Percentiles rank a stretch among this genome's conserved stretches.
phyloP scores from a whole-genome alignment of 345 rosid genomes.

The Ricinus communis region DNA sequence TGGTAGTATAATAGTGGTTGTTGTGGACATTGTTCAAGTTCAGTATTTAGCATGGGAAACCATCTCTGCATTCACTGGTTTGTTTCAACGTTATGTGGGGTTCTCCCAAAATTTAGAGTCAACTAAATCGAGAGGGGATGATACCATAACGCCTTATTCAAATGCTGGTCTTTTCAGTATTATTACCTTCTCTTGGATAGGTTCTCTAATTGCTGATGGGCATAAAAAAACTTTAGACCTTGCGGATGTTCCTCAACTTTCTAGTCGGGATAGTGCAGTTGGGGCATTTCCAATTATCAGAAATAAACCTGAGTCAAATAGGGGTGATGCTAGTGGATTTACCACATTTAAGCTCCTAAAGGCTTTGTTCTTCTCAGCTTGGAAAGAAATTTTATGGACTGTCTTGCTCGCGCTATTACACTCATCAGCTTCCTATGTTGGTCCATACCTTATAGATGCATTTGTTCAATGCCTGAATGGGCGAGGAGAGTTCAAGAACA shows the following conservation, averaged over 20 bases:
- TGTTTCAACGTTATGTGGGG: conserved; percentile 53
- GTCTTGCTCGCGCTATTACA: conserved; percentile 15
- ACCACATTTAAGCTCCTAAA: conserved; percentile 26
- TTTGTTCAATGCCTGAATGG: conserved; percentile 38
- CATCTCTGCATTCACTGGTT: conserved; percentile 42
- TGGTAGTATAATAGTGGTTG: too few relatives aligned
- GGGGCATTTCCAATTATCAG: conserved; percentile 18
- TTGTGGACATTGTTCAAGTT: conserved; percentile 40
- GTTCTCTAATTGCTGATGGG: conserved; percentile 23
- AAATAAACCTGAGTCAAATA: conserved; percentile 13
- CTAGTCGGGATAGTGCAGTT: conserved; percentile 20
- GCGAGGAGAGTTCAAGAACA: conserved; percentile 14
- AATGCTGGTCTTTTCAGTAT: conserved; percentile 32
- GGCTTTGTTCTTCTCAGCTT: conserved; percentile 16
- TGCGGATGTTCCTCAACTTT: conserved; percentile 30
- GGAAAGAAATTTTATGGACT: conserved; percentile 28
- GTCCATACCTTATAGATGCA: conserved; percentile 36
- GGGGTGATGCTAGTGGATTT: not conserved
- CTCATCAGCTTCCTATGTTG: conserved; percentile 32
- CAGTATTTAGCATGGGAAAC: conserved; percentile 44
- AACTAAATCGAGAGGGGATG: conserved; percentile 23
- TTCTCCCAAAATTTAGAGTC: conserved; percentile 29
- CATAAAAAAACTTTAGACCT: conserved; percentile 31
- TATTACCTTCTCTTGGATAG: conserved; percentile 27
- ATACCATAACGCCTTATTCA: conserved; percentile 24